Conservation (phyloP, 768 basidiomycete genomes). For the Kwoniella sp. region DNA sequence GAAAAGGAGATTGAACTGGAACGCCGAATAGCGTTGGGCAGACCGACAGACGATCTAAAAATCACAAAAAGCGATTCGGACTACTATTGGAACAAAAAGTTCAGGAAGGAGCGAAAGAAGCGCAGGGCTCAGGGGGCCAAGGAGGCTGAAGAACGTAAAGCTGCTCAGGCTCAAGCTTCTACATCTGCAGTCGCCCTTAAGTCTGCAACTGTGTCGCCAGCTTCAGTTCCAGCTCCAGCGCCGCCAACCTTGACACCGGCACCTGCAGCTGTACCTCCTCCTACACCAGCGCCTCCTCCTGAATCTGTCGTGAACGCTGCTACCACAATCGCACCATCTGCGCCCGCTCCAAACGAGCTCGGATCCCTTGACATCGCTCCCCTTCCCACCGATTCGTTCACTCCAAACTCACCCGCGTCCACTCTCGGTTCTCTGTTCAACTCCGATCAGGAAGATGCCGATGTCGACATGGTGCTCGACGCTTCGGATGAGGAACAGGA, state of each 20-base stretch:
- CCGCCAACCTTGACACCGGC: not conserved
- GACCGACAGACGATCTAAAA: constrained; percentile 4
- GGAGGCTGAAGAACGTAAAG: not conserved
- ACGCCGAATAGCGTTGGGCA: not conserved
- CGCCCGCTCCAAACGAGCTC: not conserved
- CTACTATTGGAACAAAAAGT: constrained; percentile 33
- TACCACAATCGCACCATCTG: not conserved
- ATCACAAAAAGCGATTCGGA: constrained; percentile 38
- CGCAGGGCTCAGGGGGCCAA: not conserved
- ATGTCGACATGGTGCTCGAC: not conserved
- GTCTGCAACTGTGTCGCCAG: not conserved
- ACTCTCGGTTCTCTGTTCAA: constrained; percentile 14
- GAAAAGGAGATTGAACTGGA: constrained; percentile 26
- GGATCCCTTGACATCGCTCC: not conserved
- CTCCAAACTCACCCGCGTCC: constrained; percentile 11
- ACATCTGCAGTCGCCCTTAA: not conserved
- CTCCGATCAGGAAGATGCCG: constrained; percentile 19
- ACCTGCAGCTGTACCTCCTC: not conserved
- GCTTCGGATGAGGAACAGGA: constrained; percentile 11
- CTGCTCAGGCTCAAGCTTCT: not conserved
- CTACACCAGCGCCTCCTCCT: not conserved
- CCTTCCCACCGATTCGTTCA: not conserved
- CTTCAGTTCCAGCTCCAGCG: not conserved
- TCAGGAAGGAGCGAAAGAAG: constrained; percentile 12
- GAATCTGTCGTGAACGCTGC: not conserved